Evolutionary conservation across 306 rosid genomes (phyloP), one percentile per base, ranked within the genome.

Genomic region (Rosa lucieae): DNA sequence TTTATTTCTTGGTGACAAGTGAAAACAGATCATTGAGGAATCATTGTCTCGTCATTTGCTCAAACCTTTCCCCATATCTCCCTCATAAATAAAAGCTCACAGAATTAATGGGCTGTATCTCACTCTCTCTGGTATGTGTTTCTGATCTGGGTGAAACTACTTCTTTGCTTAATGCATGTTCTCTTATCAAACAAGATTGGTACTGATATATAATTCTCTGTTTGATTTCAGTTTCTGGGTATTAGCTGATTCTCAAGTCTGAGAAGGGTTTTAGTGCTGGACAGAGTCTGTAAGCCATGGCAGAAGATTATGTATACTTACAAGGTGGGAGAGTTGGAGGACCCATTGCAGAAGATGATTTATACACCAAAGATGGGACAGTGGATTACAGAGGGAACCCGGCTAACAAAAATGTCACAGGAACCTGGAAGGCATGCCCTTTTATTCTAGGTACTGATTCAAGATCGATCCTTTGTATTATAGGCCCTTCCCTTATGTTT

Each of bases 351-450:
- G 78, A 75, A 58, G 42, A 21, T 42, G 78, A 75, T 49, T 23
- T 61, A 8, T 75, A 61, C 56, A 75, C 78, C 49, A 75, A 75
- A 75, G 78, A 75, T 61, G 78, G 78, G 23, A 75, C 78, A 5
- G 56, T 75, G 70, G 78, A 75, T 37, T 40, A 42, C 70, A 42
- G 63, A 42, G 49, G 42, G 15, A 58, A 42, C 29, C 78, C 56
- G 21, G 78, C 78, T 13, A 75, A 44, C 51, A 75, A 75, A 66
- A 43, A 9, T 35, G 43, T 21, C 29, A 75, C 78, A 42, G 78
- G 78, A 59, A 59, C 48, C 49, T 75, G 78, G 70, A 75, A 61
- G 37, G 69, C 78, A 3, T 75, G 78, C 70, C 70, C 70, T 47
- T 75, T 59, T 66, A 75, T 75, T 59, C 56, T 75, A 42, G 78